Percentiles rank a stretch among this genome's conserved stretches.
phyloP scores from a whole-genome alignment of 495 filamentous ascomycete genomes.

The Hypoxylon fuscum region DNA sequence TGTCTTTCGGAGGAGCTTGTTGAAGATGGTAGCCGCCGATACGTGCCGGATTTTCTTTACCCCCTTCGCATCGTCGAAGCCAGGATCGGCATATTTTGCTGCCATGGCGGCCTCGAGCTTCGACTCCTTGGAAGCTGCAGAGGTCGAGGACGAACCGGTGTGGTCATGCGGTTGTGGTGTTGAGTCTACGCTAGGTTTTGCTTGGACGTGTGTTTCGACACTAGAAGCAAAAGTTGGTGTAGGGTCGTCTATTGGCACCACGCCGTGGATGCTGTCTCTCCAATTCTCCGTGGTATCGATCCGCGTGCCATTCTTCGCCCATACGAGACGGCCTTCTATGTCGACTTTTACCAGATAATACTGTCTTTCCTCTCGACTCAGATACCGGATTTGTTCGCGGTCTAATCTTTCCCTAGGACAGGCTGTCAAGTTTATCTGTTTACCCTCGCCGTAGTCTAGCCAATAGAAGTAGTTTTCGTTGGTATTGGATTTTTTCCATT shows the following conservation, averaged over 20 bases:
- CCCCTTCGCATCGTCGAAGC: constrained; percentile 63
- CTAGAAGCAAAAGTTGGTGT: constrained; percentile 59
- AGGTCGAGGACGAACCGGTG: constrained; percentile 15
- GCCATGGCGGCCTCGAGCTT: constrained; percentile 52
- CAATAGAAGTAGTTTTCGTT: constrained; percentile 95
- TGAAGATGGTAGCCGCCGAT: constrained; percentile 73
- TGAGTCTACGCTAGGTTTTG: constrained; percentile 26
- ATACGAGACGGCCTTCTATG: constrained; percentile 70
- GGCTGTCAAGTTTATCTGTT: constrained; percentile 61
- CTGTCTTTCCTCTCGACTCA: constrained; percentile 74
- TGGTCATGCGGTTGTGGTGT: constrained; percentile 20
- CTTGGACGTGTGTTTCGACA: constrained; percentile 29
- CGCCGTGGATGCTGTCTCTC: constrained; percentile 81
- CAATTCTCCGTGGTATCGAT: constrained; percentile 80
- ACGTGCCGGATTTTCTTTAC: constrained; percentile 71
- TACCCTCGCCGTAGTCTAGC: constrained; percentile 86
- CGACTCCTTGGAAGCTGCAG: constrained; percentile 35
- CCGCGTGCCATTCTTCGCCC: constrained; percentile 79
- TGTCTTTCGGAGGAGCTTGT: constrained; percentile 74
- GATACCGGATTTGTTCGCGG: constrained; percentile 75
- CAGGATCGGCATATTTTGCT: constrained; percentile 62
- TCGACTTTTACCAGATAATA: constrained; percentile 79
- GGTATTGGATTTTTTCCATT: constrained; percentile 80
- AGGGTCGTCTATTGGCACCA: constrained; percentile 71
- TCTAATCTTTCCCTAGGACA: constrained; percentile 74